phyloP scores from a whole-genome alignment of 768 basidiomycete genomes.

The Dioszegia aurantiaca region DNA sequence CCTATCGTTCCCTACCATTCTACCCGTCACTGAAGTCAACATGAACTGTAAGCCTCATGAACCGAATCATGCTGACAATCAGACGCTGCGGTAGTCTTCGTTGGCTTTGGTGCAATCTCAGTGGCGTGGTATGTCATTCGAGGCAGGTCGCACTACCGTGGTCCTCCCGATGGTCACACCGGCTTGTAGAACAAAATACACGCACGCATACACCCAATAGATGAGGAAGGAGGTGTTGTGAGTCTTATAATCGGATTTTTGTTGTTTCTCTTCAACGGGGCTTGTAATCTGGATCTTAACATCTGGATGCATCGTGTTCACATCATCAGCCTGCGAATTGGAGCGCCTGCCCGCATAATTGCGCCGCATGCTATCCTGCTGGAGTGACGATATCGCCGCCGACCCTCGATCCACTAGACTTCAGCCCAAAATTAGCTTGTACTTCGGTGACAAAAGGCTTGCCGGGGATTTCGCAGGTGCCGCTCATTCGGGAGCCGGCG shows the following conservation, averaged over 20 bases:
- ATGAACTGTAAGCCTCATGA: conserved; percentile 55
- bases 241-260: not conserved
- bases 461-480: too few relatives aligned
- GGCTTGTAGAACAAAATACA: conserved; percentile 4
- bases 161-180: conserved; percentile 25
- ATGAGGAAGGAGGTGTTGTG: not conserved
- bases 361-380: too few relatives aligned
- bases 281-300: conserved; percentile 15
- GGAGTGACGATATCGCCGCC: too few relatives aligned
- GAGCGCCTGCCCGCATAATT: too few relatives aligned
- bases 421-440: too few relatives aligned
- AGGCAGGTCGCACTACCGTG: conserved; percentile 44
- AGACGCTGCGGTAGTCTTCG: conserved; percentile 68
- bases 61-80: not conserved
- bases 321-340: not conserved
- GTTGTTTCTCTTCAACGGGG: conserved; percentile 9
- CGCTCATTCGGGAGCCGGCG: too few relatives aligned
- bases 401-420: too few relatives aligned
- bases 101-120: conserved; percentile 61
- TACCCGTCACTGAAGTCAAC: conserved; percentile 59
- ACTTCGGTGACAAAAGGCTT: too few relatives aligned
- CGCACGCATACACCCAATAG: not conserved
- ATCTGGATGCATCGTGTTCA: conserved; percentile 10
- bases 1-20: conserved; percentile 65
- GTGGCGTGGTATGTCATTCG: conserved; percentile 70